Evolutionary conservation across 371 early-diverging fungal genomes (phyloP), one percentile per base, ranked within the genome.

Genomic region (Zychaea mexicana): DNA sequence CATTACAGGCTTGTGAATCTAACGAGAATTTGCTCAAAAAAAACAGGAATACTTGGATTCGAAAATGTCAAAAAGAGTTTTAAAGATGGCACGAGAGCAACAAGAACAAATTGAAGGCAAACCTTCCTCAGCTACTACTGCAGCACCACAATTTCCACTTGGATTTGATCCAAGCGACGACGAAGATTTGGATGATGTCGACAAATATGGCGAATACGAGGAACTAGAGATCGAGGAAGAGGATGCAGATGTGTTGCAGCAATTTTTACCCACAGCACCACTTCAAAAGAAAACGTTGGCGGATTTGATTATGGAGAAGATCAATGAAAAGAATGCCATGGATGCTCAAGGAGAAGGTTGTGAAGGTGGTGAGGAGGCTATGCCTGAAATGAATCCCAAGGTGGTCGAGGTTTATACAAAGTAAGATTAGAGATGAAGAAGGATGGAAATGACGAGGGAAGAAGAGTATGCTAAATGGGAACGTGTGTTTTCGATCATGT

Each of bases 341-440:
- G 81, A 69, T 26, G 69, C 45, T 19, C 30, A 39, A 33, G 66
- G 42, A 22, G 70, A 64, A 13, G 72, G 68, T 53, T 39, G 38
- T 65, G 74, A 60, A 52, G 24, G 38, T 12, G 38, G 58, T 27
- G 54, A 68, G 58, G 73, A 71, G 0, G 69, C 83, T 52, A 75
- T 80, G 27, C 79, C 85, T 59, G 76, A 84, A 5, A 64, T 95
- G 67, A 90, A 95, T 71, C 93, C 95, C 39, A 97, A 97, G 76
- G 88, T 98, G 15, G 85, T 94, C 36, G 94, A 96, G 74, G 98
- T 96, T 32, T 98, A 98, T 74, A 86, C 94, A 64, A 95, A 98
- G 91, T 90, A 84, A 54, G 74, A 65, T 8, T 27, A 6, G 4
- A 7, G 42, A 2, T 59, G 15, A 46, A n/a, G 15, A 24, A 31